A percentile compares a stretch with the other conserved stretches of the same genome.
These are phyloP conservation scores for Aquilaria yunnanensis DNA, from an alignment of 345 rosid species.

Conservation along the genomic window DNA sequence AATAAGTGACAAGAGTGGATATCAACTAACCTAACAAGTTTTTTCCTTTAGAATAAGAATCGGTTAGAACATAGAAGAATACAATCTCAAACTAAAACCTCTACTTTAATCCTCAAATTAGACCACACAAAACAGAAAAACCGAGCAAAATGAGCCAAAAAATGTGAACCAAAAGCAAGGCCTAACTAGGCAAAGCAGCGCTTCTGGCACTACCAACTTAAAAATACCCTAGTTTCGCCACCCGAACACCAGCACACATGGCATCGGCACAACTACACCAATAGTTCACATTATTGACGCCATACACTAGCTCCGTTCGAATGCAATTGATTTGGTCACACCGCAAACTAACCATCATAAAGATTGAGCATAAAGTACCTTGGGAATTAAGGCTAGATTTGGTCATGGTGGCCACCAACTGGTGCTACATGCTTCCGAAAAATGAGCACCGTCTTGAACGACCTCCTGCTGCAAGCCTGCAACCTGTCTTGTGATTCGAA, in stretches of 20 bases:
- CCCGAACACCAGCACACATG: slow-evolving; percentile 13
- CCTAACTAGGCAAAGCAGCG: slow-evolving; percentile 9
- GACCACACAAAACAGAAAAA: slow-evolving; percentile 16
- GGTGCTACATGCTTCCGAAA: too few relatives aligned
- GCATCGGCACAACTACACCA: slow-evolving; percentile 29
- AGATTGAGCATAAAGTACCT: too few relatives aligned
- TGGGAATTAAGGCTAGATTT: too few relatives aligned
- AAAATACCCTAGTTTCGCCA: slow-evolving; percentile 15
- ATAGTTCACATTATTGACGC: slow-evolving; percentile 25
- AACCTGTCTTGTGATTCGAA: too few relatives aligned
- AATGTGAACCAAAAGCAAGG: slow-evolving; percentile 19
- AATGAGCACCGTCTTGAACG: too few relatives aligned
- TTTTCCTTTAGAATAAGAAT: too few relatives aligned
- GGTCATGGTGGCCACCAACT: too few relatives aligned
- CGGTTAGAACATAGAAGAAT: too few relatives aligned
- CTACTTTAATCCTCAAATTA: slow-evolving; percentile 4
- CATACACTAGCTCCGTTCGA: slow-evolving; percentile 25
- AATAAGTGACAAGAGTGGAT: too few relatives aligned
- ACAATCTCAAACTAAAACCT: not conserved
- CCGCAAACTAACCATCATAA: too few relatives aligned
- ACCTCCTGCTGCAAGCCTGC: too few relatives aligned
- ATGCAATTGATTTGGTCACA: slow-evolving; percentile 12
- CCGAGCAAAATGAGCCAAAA: slow-evolving; percentile 19
- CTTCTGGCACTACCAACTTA: slow-evolving; percentile 18
- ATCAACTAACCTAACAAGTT: too few relatives aligned